Evolutionary conservation across 1,284 basidiomycete genomes (phyloP), one percentile per base, ranked within the genome.

Genomic region (Leccinum variabile): DNA sequence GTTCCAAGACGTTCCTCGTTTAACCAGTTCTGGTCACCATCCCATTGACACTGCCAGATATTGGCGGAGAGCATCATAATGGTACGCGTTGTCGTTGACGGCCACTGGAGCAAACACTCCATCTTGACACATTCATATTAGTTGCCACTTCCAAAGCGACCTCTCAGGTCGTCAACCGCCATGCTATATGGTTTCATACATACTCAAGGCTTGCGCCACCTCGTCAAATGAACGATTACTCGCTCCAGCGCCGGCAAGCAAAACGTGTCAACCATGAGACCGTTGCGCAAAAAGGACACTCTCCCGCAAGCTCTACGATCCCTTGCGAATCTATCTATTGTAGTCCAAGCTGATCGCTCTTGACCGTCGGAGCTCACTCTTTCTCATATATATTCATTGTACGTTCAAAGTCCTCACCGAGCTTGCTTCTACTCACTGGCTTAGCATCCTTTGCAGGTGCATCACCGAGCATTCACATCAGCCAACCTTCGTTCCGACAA

Each of bases 251-350:
- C 64, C 67, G 67, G 72, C 70, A 74, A 73, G 72, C 64, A 65
- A 64, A 76, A 75, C 72, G 75, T 74, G 72, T 66, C 54, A 13
- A 65, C 58, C 72, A 77, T 63, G 72, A 74, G 75, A 75, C 67
- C 52, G 65, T 70, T 59, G 54, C 41, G 65, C 63, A 65, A 60
- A 69, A 57, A 41, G 39, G 39, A 41, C 39, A 41, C 39, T n/a
- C 39, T 59, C 65, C 56, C 66, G 69, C 67, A 67, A 59, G 63
- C 62, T 66, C 63, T 70, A 64, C 66, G 65, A 72, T 73, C 39
- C 58, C 65, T 59, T 64, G 66, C 61, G 70, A 66, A 75, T 71
- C 66, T 52, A 63, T 65, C 67, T 46, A 62, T 65, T 57, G 59
- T 54, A 55, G 67, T 54, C 60, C 30, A 59, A 59, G 59, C 62